Evolutionary conservation across 192 early-diverging fungal genomes (phyloP), one percentile per base, ranked within the genome.

Genomic region (Phlyctochytrium bullatum): DNA sequence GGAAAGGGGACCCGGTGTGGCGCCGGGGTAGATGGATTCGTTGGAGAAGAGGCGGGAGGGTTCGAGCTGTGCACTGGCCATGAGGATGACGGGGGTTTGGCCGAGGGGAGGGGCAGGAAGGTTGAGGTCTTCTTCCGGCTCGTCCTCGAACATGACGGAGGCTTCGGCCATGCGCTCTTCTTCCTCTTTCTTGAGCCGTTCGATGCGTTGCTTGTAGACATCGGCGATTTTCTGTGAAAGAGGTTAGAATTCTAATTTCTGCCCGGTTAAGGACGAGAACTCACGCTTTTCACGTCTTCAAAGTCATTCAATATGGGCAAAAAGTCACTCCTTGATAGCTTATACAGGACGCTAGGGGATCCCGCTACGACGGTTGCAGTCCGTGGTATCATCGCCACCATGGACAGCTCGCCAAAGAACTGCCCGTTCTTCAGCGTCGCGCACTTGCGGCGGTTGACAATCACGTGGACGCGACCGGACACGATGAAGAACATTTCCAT

Each of bases 141-240:
- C n/a, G n/a, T n/a, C n/a, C n/a, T n/a, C n/a, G n/a, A n/a, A n/a
- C n/a, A n/a, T n/a, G n/a, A n/a, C n/a, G n/a, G n/a, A n/a, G n/a
- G n/a, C 40, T 47, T 47, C 40, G 10, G 6, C 40, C 20, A 59
- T 52, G 30, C 31, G 34, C 27, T 32, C 61, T 52, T 75, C 68
- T 51, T 78, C 68, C 58, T 80, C 76, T 33, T 67, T 60, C 34
- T 34, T 29, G 32, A 78, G 32, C 56, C 66, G 73, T n/a, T 52
- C 20, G 61, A 78, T 61, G 30, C 73, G 12, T 62, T 80, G 76
- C 40, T 75, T 28, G 30, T 78, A 75, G 4, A 80, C 61, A 16
- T 57, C n/a, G 3, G 61, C 33, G 27, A 80, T 75, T 35, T 34
- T 52, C 34, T 67, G 23, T 28, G 23, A 51, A 30, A 25, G 30